Percentiles rank a stretch among this genome's conserved stretches.
Conservation (phyloP, 2,329 filamentous ascomycete species). For the Stemphylium lycopersici region DNA sequence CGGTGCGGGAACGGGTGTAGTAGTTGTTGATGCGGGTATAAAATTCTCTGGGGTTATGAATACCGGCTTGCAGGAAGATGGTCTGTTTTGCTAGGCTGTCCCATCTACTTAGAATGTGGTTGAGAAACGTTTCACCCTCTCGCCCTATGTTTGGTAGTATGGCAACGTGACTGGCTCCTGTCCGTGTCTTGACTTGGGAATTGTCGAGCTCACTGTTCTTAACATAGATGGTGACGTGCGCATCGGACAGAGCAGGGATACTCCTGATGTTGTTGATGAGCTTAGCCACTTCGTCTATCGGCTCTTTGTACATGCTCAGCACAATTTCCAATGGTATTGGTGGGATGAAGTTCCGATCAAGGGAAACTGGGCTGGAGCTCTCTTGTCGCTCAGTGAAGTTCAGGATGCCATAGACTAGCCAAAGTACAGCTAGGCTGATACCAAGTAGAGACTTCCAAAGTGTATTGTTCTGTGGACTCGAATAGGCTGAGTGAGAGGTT, state of each 20-base stretch:
- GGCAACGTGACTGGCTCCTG: conserved; percentile 30
- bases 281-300: conserved; percentile 25
- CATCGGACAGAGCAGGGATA: conserved; percentile 25
- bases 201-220: conserved; percentile 34
- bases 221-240: conserved; percentile 38
- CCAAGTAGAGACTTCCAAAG: conserved; percentile 2
- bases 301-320: conserved; percentile 48
- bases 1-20: conserved; percentile 46
- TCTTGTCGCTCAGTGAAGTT: conserved; percentile 23
- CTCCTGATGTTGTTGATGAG: conserved; percentile 26
- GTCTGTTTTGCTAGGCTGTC: conserved; percentile 54
- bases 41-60: conserved; percentile 49
- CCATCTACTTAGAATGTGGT: conserved; percentile 54
- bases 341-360: conserved; percentile 30
- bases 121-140: conserved; percentile 54
- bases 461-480: neutral
- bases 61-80: conserved; percentile 55
- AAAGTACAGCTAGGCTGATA: conserved; percentile 14
- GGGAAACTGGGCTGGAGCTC: neutral
- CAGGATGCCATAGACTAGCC: conserved; percentile 16
- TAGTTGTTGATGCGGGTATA: conserved; percentile 49
- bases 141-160: conserved; percentile 50
- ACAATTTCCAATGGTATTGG: conserved; percentile 39
- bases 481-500: neutral
- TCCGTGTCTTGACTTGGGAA: conserved; percentile 19